phyloP scores from a whole-genome alignment of 2,329 filamentous ascomycete genomes.

The Aspergillus ochraceus region DNA sequence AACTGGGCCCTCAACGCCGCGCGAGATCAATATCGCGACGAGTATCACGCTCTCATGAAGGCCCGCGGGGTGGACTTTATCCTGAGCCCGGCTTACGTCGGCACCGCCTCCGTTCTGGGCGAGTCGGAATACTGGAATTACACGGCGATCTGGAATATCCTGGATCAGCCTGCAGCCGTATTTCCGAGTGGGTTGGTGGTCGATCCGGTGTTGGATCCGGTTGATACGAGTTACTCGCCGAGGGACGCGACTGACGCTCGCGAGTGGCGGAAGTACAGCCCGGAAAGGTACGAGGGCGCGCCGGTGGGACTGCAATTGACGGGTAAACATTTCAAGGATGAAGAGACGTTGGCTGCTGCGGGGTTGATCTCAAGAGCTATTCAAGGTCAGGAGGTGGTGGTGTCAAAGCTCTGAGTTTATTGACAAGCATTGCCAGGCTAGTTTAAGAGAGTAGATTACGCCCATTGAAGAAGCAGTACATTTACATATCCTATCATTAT shows the following conservation, averaged over 20 bases:
- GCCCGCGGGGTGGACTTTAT: conserved; percentile 32
- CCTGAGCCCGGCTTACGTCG: conserved; percentile 29
- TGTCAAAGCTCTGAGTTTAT: not conserved
- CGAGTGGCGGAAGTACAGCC: conserved; percentile 35
- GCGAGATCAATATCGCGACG: conserved; percentile 30
- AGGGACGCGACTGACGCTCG: conserved; percentile 28
- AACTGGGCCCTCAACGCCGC: conserved; percentile 28
- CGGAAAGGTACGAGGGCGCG: conserved; percentile 38
- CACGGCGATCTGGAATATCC: conserved; percentile 35
- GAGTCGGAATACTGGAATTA: conserved; percentile 39
- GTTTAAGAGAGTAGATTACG: not conserved
- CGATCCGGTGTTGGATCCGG: conserved; percentile 24
- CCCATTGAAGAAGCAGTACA: not conserved
- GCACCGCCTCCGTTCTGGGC: conserved; percentile 30
- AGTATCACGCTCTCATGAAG: conserved; percentile 34
- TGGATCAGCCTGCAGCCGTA: conserved; percentile 30
- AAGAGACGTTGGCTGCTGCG: conserved; percentile 45
- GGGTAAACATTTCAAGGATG: conserved; percentile 53
- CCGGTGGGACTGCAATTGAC: conserved; percentile 56
- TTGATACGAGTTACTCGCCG: conserved; percentile 23
- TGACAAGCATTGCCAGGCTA: not conserved
- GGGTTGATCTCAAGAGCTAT: conserved; percentile 24
- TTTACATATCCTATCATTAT: conserved; percentile 15
- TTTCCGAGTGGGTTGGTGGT: conserved; percentile 32
- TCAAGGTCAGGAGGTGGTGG: conserved; percentile 7